Evolutionary conservation across 345 rosid genomes (phyloP).

Genomic region (Eucalyptus dawsonii): DNA sequence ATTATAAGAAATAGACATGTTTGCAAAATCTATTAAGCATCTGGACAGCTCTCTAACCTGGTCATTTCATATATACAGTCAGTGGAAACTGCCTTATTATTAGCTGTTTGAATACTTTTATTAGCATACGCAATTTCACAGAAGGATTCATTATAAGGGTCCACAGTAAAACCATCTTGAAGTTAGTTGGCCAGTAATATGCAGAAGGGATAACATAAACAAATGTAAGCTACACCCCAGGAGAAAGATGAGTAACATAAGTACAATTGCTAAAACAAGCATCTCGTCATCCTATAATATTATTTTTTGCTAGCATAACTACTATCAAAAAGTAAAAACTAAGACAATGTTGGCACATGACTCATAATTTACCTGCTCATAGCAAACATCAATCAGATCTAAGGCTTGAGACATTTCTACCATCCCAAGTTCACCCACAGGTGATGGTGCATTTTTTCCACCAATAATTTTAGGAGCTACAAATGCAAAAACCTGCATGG

Average conservation of each 20-base stretch:
- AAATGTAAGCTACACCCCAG: background rate
- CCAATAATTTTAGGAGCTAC: slow-evolving; percentile 95
- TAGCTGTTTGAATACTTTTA: background rate
- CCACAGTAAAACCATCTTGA: background rate
- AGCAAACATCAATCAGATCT: slow-evolving; percentile 64
- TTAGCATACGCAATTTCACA: background rate
- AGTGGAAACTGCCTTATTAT: background rate
- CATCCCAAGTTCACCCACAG: slow-evolving; percentile 98
- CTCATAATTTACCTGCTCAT: slow-evolving; percentile 56
- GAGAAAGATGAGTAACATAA: background rate
- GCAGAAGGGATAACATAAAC: background rate
- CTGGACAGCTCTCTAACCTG: background rate
- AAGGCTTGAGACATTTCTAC: slow-evolving; percentile 97
- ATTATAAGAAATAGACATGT: background rate
- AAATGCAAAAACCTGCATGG: slow-evolving; percentile 70
- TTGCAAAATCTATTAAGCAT: background rate
- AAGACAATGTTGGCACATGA: background rate
- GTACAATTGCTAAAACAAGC: background rate
- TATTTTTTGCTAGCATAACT: background rate
- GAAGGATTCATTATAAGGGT: background rate
- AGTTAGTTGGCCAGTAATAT: background rate
- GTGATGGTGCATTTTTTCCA: slow-evolving; percentile 80
- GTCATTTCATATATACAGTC: background rate
- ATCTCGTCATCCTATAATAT: background rate
- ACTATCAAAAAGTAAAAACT: background rate